Evolutionary conservation across 1,284 basidiomycete genomes (phyloP).

Genomic region (Ganoderma multipileum): DNA sequence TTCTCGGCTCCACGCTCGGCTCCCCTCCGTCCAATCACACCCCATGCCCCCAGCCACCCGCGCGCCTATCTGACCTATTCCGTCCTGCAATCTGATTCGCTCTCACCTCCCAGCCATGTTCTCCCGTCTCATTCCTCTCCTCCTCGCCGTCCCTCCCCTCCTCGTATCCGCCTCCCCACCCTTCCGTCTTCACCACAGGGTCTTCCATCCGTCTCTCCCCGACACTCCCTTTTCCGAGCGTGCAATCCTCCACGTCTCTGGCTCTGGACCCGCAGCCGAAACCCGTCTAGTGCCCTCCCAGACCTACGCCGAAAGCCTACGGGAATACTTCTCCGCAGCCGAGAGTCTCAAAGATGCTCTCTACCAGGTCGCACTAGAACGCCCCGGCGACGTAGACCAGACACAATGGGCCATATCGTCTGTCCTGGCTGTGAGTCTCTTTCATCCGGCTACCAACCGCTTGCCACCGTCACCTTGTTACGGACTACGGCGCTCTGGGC

Average conservation of each 20-base stretch:
- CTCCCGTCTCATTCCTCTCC: constrained; percentile 29
- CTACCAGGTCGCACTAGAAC: constrained; percentile 80
- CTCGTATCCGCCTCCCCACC: constrained; percentile 23
- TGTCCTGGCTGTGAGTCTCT: constrained; percentile 69
- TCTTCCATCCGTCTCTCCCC: constrained; percentile 48
- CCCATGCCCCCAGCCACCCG: constrained; percentile 1
- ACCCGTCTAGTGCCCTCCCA: constrained; percentile 44
- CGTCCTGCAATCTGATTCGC: constrained; percentile 24
- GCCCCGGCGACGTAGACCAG: constrained; percentile 50
- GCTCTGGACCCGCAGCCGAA: constrained; percentile 26
- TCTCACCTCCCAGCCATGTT: constrained; percentile 29
- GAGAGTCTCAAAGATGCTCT: constrained; percentile 46
- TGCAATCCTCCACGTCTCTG: constrained; percentile 42
- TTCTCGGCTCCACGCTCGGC: constrained; percentile 6
- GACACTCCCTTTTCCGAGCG: constrained; percentile 42
- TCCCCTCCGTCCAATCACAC: constrained; percentile 12
- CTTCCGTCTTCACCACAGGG: constrained; percentile 46
- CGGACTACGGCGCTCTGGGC: constrained; percentile 16
- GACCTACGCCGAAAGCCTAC: constrained; percentile 45
- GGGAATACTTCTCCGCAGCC: constrained; percentile 17
- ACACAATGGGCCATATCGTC: constrained; percentile 70
- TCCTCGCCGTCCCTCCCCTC: constrained; percentile 28
- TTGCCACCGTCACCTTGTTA: background rate
- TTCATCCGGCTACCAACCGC: constrained; percentile 4
- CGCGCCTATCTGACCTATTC: constrained; percentile 16